A percentile compares a stretch with the other conserved stretches of the same genome.
Conservation (phyloP, 2,329 filamentous ascomycete genomes). For the Bipolaris cookei region DNA sequence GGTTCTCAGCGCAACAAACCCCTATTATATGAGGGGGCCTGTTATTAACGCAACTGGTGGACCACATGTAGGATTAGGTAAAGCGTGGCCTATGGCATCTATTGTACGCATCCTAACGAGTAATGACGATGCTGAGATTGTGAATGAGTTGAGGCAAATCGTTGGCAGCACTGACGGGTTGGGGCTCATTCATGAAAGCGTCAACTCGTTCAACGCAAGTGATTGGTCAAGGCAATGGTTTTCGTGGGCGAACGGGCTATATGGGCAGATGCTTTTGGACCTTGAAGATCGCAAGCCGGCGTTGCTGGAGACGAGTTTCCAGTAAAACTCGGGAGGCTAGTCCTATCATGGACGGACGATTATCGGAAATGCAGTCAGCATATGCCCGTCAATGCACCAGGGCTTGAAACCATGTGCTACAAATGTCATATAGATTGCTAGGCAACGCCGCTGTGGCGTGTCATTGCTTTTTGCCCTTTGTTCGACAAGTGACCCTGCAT, state of each 20-base stretch:
- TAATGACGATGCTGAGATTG: conserved; percentile 56
- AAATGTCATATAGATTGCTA: conserved; percentile 1
- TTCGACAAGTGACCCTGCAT: conserved; percentile 1
- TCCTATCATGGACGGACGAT: conserved; percentile 1
- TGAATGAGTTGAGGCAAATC: conserved; percentile 52
- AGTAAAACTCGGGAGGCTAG: conserved; percentile 32
- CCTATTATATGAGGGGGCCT: conserved; percentile 59
- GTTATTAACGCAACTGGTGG: conserved; percentile 57
- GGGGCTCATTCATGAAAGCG: conserved; percentile 60
- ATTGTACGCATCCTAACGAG: conserved; percentile 60
- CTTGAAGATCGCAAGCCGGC: conserved; percentile 53
- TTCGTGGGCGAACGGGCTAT: conserved; percentile 60
- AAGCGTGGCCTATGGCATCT: conserved; percentile 60
- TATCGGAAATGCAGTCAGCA: conserved; percentile 4
- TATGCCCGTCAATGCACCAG: conserved; percentile 4
- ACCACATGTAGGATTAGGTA: conserved; percentile 55
- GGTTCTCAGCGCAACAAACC: conserved; percentile 54
- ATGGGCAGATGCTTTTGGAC: conserved; percentile 58
- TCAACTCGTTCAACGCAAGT: conserved; percentile 55
- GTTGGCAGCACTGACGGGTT: conserved; percentile 56
- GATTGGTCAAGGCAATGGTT: conserved; percentile 60
- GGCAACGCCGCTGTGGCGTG: conserved; percentile 5
- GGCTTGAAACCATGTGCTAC: conserved; percentile 5
- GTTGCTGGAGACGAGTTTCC: conserved; percentile 53
- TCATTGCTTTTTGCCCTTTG: conserved; percentile 7